phyloP scores from a whole-genome alignment of 495 filamentous ascomycete genomes.

The Daldinia loculata region DNA sequence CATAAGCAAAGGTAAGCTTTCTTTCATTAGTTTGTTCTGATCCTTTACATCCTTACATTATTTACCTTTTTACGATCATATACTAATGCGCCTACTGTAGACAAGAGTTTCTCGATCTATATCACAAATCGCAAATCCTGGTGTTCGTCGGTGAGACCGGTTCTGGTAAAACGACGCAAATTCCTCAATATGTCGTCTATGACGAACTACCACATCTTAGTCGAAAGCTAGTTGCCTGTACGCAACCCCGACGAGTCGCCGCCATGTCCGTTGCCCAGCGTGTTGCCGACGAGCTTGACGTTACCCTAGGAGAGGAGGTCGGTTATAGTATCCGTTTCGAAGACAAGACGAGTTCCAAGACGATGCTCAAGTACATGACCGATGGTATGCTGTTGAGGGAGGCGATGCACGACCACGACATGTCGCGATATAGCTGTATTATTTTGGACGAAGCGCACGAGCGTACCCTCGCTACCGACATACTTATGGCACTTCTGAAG shows the following conservation, averaged over 20 bases:
- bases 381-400: constrained; percentile 98
- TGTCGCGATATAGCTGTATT: constrained; percentile 93
- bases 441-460: constrained; percentile 99
- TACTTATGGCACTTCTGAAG: constrained; percentile 94
- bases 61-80: background rate
- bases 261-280: constrained; percentile 99
- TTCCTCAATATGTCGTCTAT: constrained; percentile 96
- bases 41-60: background rate
- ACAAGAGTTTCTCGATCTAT: constrained; percentile 91
- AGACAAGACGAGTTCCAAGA: constrained; percentile 89
- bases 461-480: constrained; percentile 92
- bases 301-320: constrained; percentile 91
- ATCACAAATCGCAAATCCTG: constrained; percentile 91
- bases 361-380: constrained; percentile 99
- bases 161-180: constrained; percentile 99
- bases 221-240: constrained; percentile 92
- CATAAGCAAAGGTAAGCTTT: constrained; percentile 78
- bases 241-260: constrained; percentile 95
- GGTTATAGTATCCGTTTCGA: constrained; percentile 99
- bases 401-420: constrained; percentile 94
- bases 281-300: constrained; percentile 97
- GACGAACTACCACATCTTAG: constrained; percentile 91
- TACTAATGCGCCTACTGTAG: constrained; percentile 51
- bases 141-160: constrained; percentile 99
- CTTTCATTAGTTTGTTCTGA: background rate